Evolutionary conservation across 116 monocot genomes (phyloP).

Genomic region (Cymodocea nodosa): DNA sequence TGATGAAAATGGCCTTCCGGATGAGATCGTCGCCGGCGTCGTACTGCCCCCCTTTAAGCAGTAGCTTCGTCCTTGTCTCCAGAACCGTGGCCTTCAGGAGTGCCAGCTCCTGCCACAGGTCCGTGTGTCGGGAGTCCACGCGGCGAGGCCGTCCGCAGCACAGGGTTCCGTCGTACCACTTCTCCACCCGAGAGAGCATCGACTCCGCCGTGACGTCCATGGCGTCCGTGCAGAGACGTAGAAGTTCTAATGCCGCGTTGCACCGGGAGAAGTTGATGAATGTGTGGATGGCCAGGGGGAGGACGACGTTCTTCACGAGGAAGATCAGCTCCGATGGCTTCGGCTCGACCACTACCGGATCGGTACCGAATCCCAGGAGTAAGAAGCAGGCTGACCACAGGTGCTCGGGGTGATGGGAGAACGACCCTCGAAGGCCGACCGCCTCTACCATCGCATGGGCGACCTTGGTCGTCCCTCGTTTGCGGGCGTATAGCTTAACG

Average conservation of each 20-base stretch:
- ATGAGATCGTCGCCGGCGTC: conserved; percentile 68
- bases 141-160: conserved; percentile 28
- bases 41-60: conserved; percentile 74
- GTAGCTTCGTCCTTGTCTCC: conserved; percentile 78
- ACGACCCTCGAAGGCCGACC: conserved; percentile 31
- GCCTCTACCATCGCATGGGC: conserved; percentile 60
- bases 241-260: conserved; percentile 63
- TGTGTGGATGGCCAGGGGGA: conserved; percentile 66
- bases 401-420: conserved; percentile 52
- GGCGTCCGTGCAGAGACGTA: conserved; percentile 63
- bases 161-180: conserved; percentile 47
- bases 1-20: conserved; percentile 77
- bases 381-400: conserved; percentile 85
- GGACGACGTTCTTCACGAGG: conserved; percentile 50
- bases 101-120: conserved; percentile 77
- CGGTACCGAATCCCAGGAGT: conserved; percentile 58
- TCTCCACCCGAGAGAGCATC: conserved; percentile 46
- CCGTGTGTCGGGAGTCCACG: conserved; percentile 29
- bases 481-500: conserved; percentile 60
- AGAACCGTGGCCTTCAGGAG: conserved; percentile 59
- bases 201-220: conserved; percentile 58
- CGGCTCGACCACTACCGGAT: conserved; percentile 38
- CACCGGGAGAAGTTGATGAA: conserved; percentile 79
- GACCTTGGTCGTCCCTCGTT: conserved; percentile 33
- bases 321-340: conserved; percentile 47